Evolutionary conservation across 164 flowering plant genomes (phyloP).

Genomic region (Cinnamomum micranthum): DNA sequence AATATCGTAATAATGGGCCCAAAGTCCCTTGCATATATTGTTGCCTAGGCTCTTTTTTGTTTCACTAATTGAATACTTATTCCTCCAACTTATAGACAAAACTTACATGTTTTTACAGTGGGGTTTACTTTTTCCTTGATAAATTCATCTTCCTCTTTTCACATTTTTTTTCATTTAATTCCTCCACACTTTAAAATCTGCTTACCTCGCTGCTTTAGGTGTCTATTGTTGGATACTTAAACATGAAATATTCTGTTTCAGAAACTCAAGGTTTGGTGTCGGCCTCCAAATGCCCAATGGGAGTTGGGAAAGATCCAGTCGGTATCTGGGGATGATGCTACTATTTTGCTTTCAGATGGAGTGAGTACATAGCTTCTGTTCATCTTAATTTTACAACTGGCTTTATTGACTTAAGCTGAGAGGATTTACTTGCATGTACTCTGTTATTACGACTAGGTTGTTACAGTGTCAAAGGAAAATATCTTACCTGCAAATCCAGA

Average conservation of each 20-base stretch:
- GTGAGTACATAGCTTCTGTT: constrained; percentile 42
- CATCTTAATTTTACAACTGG: background rate
- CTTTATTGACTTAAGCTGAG: constrained; percentile 1
- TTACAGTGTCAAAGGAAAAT: constrained; percentile 46
- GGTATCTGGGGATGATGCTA: constrained; percentile 53
- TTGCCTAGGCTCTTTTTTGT: too few relatives aligned
- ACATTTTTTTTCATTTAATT: too few relatives aligned
- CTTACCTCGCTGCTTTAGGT: background rate
- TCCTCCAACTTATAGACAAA: too few relatives aligned
- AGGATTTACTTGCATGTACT: background rate
- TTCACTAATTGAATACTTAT: too few relatives aligned
- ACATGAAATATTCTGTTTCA: constrained; percentile 27
- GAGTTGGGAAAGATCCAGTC: constrained; percentile 72
- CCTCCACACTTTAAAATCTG: too few relatives aligned
- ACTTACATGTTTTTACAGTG: too few relatives aligned
- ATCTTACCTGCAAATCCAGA: constrained; percentile 90
- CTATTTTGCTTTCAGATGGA: constrained; percentile 56
- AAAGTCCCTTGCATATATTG: too few relatives aligned
- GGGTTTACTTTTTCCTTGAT: too few relatives aligned
- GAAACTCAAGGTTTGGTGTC: constrained; percentile 92
- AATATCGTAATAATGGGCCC: too few relatives aligned
- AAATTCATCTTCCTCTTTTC: too few relatives aligned
- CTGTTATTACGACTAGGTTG: constrained; percentile 36
- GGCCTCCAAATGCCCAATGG: constrained; percentile 56
- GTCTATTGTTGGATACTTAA: background rate